These are phyloP conservation scores for Chrysosporium keratinophilum DNA, from an alignment of 2,329 filamentous ascomycete species.

Conservation along the genomic window DNA sequence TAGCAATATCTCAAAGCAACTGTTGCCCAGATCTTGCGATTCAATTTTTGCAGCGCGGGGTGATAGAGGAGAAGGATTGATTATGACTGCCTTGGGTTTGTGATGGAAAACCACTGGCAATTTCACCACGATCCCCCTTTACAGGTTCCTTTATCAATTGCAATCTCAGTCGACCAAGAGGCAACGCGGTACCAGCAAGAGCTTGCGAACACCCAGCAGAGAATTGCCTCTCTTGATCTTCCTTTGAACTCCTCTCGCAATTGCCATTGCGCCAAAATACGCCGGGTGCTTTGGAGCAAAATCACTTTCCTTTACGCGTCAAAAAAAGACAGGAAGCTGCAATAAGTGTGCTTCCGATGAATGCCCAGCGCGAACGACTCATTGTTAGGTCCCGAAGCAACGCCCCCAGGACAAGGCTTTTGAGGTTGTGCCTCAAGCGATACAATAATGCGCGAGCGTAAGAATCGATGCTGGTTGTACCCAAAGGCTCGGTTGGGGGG, in stretches of 20 bases:
- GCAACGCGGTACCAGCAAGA: background rate
- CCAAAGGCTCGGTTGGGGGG: background rate
- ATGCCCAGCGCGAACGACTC: background rate
- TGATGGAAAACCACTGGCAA: background rate
- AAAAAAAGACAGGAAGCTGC: background rate
- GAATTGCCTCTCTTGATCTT: background rate
- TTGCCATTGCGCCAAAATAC: background rate
- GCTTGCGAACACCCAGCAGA: background rate
- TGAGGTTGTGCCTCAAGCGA: background rate
- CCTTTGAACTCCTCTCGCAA: slow-evolving; percentile 2
- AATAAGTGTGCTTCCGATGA: slow-evolving; percentile 2
- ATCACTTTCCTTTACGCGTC: background rate
- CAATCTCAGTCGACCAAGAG: background rate
- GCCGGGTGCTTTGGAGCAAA: background rate
- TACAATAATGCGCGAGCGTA: background rate
- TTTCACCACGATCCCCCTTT: background rate
- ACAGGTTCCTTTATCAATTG: background rate
- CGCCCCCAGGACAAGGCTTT: background rate
- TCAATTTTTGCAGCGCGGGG: too few species aligned
- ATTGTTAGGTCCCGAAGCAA: background rate
- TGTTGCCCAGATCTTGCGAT: too few species aligned
- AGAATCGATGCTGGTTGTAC: background rate
- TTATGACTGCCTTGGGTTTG: too few species aligned
- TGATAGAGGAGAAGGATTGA: too few species aligned
- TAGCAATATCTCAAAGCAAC: too few species aligned